Base-by-base conservation (phyloP, 306 rosid genomes). In the Castanea crenata region DNA sequence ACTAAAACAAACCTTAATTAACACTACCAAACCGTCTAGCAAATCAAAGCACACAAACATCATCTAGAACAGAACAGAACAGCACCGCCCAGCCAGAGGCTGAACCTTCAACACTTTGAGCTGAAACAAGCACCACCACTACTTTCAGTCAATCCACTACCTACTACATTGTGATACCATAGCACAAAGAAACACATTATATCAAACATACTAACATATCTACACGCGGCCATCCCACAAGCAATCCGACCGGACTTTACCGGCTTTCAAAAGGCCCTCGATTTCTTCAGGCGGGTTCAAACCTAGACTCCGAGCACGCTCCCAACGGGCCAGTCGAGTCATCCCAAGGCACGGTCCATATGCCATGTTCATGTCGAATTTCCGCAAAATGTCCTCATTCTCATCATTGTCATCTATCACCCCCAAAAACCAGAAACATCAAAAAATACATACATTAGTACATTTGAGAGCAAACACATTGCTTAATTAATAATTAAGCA, bases 291-390 rank as follows among this genome's bases (percentile, higher is more conserved):
- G 96, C 69, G 97, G 97, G 74, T 91, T 85, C 80, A 93, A 75
- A 25, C 97, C 97, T 2, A 94, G 85, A 18, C 74, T 83, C 62
- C 68, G 76, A 7, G 98, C 98, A 12, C 97, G 92, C 79, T 94
- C 94, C 98, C 94, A 94, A 7, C 98, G 87, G 1, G 71, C 87
- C 12, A 83, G 76, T 78, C 98, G 85, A 41, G 87, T 81, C 84
- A 94, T 86, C 44, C 98, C 98, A 5, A 88, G 8, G 76, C 97
- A 94, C 1, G 98, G 98, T 8, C 98, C 98, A 18, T 86, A 94
- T 1, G 86, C 84, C 90, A 77, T 89, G 92, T 94, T 87, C 88
- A 94, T 46, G 83, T 94, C 98, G 55, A 94, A 94, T 69, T 92
- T 91, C 68, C 93, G 90, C 81, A 94, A 2, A 84, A 81, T 6